Evolutionary conservation across 768 basidiomycete genomes (phyloP), one percentile per base, ranked within the genome.

Genomic region (Plicaturopsis crispa): DNA sequence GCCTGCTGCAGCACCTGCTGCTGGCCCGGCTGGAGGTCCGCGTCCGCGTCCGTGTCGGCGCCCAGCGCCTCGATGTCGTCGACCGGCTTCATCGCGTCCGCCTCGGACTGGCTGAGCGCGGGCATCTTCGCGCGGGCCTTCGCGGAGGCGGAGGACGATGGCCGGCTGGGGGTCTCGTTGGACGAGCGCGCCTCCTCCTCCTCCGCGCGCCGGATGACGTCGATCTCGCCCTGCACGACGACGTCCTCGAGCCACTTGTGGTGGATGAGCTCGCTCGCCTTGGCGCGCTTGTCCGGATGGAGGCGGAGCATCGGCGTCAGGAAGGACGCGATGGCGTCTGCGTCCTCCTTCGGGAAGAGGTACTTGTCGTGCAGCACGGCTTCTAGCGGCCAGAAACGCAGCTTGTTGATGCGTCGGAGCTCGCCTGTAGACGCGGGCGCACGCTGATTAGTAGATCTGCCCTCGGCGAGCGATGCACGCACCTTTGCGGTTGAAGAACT

Each of bases 401-500:
- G 71, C 58, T 94, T 93, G 59, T 81, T 83, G 54, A 98, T 98
- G 49, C 94, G 89, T 6, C 91, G 80, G 21, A 98, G 77, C 62
- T 97, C 93, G 41, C 73, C 73, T 35, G 31, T 48, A 4, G 37
- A 24, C 12, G 44, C 38, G 1, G 41, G 48, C 2, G 42, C 39
- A 39, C 17, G 10, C 11, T 3, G 18, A 22, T 12, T 23, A 21
- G 8, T 14, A 39, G 33, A 16, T 24, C 22, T 35, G 18, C 35
- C 30, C 41, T 36, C 42, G 22, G 14, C 28, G 30, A 21, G 21
- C 26, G 39, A 33, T 12, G 44, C 36, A 58, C 72, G 33, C 39
- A 88, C 93, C 93, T 75, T 84, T 84, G n/a, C 92, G 79, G 48
- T 83, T 98, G 67, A 99, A 98, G 54, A 96, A 92, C 55, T 98